phyloP scores from a whole-genome alignment of 1,139 yeast genomes.

The Pichia sp. region DNA sequence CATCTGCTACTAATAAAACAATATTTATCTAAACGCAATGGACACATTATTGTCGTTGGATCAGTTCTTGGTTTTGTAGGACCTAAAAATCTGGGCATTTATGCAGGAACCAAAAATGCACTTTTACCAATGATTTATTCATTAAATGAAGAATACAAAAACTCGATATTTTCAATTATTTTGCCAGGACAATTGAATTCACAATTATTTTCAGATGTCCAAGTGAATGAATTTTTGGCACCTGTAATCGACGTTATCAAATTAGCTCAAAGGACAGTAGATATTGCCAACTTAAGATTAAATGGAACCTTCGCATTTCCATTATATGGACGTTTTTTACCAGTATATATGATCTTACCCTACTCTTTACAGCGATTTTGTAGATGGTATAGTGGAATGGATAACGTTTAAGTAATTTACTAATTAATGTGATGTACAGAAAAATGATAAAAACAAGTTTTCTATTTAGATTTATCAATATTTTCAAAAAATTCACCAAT shows the following conservation, averaged over 20 bases:
- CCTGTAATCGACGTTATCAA: conserved; percentile 45
- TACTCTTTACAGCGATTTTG: conserved; percentile 38
- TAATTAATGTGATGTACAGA: no score
- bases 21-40: conserved; percentile 19
- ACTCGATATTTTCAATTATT: conserved; percentile 39
- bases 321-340: conserved; percentile 53
- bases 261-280: conserved; percentile 41
- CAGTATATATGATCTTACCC: conserved; percentile 50
- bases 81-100: conserved; percentile 59
- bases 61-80: conserved; percentile 68
- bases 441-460: no score
- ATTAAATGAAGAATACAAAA: conserved; percentile 41
- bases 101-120: conserved; percentile 65
- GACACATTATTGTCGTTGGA: conserved; percentile 55
- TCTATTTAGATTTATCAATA: conserved; percentile 14
- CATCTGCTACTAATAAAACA: conserved; percentile 46
- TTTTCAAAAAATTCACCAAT: conserved; percentile 22
- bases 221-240: conserved; percentile 58
- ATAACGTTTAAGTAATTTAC: conserved; percentile 25
- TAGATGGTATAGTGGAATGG: conserved; percentile 52
- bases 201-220: conserved; percentile 55
- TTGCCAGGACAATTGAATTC: conserved; percentile 66
- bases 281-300: conserved; percentile 40
- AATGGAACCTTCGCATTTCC: conserved; percentile 54
- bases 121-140: conserved; percentile 55